Conservation (phyloP, 129 eudicot genomes). For the Centaurea solstitialis region DNA sequence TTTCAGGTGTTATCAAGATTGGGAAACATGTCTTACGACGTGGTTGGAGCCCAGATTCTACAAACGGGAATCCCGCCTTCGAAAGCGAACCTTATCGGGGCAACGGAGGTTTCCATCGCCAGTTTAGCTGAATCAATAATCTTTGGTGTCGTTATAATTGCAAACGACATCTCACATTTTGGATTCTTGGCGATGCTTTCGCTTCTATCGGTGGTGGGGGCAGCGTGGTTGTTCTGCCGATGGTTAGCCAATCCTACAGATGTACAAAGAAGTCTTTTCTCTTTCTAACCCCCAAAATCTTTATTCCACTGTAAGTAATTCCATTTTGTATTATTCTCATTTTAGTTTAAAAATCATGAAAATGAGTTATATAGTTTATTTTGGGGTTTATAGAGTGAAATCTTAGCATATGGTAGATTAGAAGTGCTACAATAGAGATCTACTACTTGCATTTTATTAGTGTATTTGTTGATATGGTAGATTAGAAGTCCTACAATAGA, state of each 20-base stretch:
- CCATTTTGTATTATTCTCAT: constrained; percentile 17
- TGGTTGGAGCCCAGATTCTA: constrained; percentile 89
- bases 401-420: constrained; percentile 1
- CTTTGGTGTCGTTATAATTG: constrained; percentile 90
- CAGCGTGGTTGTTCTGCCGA: constrained; percentile 80
- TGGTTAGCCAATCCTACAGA: constrained; percentile 87
- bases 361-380: constrained; percentile 24
- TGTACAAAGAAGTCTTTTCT: constrained; percentile 66
- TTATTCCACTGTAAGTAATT: constrained; percentile 31
- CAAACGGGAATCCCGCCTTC: constrained; percentile 96
- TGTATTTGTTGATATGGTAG: too few species aligned
- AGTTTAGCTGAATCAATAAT: constrained; percentile 89
- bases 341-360: constrained; percentile 17
- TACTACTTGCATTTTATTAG: too few species aligned
- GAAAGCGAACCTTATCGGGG: constrained; percentile 95
- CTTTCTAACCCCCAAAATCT: constrained; percentile 39
- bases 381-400: constrained; percentile 23
- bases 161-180: constrained; percentile 85
- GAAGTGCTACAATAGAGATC: too few species aligned
- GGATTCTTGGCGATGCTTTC: constrained; percentile 83
- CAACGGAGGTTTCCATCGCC: constrained; percentile 94
- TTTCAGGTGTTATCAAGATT: constrained; percentile 85
- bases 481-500: not conserved
- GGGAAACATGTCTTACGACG: constrained; percentile 96
- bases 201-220: constrained; percentile 82